A percentile compares a stretch with the other conserved stretches of the same genome.
phyloP scores from a whole-genome alignment of 108 stramenopile species.

The Schizochytrium sp. region DNA sequence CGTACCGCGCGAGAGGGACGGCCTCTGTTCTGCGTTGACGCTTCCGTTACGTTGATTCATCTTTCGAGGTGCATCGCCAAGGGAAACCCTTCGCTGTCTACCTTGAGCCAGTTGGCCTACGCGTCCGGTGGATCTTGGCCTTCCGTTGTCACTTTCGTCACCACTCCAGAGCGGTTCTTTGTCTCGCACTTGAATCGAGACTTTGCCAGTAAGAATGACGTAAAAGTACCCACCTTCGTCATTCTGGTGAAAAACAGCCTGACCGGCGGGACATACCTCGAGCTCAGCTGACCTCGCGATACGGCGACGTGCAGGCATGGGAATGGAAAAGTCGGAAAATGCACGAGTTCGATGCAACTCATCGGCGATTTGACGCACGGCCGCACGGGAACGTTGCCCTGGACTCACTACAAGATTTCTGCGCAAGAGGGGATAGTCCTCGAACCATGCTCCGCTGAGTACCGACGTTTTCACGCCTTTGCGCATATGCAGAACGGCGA shows the following conservation, averaged over 20 bases:
- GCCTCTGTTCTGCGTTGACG: not conserved
- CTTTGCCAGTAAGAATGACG: not conserved
- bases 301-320: not conserved
- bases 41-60: not conserved
- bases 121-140: too few relatives aligned
- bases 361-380: not conserved
- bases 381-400: not conserved
- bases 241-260: not conserved
- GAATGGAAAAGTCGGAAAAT: not conserved
- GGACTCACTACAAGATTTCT: not conserved
- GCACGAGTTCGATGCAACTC: not conserved
- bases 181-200: not conserved
- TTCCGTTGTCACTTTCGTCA: too few relatives aligned
- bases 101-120: too few relatives aligned
- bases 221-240: not conserved
- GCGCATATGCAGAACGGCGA: conserved; percentile 1
- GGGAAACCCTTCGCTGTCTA: too few relatives aligned
- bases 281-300: not conserved
- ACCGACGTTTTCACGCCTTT: not conserved
- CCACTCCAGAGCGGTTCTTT: not conserved
- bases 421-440: not conserved
- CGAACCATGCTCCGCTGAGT: not conserved
- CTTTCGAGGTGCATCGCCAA: too few relatives aligned
- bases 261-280: not conserved
- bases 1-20: not conserved